phyloP scores from a whole-genome alignment of 208 protist species.

The Trypanosoma congolense region DNA sequence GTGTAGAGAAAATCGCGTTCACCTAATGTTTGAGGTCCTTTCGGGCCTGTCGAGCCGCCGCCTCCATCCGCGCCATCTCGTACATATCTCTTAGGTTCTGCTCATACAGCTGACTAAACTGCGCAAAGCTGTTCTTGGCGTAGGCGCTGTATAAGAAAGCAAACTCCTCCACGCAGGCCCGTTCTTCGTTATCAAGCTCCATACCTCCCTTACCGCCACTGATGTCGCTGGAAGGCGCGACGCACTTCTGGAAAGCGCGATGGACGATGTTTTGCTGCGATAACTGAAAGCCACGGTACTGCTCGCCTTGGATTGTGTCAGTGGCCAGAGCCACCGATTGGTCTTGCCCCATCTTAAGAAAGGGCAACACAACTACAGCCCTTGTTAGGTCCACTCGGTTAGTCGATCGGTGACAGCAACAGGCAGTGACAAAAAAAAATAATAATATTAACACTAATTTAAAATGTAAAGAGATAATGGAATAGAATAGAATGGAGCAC shows the following conservation, averaged over 20 bases:
- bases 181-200: slow-evolving; percentile 46
- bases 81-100: slow-evolving; percentile 71
- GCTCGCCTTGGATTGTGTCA: slow-evolving; percentile 70
- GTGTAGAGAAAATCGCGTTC: not conserved
- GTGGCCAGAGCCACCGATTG: slow-evolving; percentile 37
- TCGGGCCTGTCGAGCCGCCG: slow-evolving; percentile 60
- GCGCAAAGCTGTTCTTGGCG: slow-evolving; percentile 51
- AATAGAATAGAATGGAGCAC: too few relatives aligned
- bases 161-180: slow-evolving; percentile 77
- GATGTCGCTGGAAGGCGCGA: slow-evolving; percentile 43
- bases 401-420: too few relatives aligned
- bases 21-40: slow-evolving; percentile 50
- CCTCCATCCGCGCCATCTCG: slow-evolving; percentile 47
- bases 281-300: slow-evolving; percentile 62
- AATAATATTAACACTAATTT: too few relatives aligned
- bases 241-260: slow-evolving; percentile 73
- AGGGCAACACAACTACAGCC: not conserved
- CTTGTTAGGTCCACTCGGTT: too few relatives aligned
- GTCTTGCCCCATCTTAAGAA: slow-evolving; percentile 57
- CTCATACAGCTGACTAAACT: slow-evolving; percentile 69
- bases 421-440: too few relatives aligned
- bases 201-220: slow-evolving; percentile 38
- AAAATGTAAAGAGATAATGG: too few relatives aligned
- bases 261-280: slow-evolving; percentile 54
- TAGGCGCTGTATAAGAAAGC: slow-evolving; percentile 69